phyloP scores from a whole-genome alignment of 495 filamentous ascomycete species.

The Opeltia flavorubescens region DNA sequence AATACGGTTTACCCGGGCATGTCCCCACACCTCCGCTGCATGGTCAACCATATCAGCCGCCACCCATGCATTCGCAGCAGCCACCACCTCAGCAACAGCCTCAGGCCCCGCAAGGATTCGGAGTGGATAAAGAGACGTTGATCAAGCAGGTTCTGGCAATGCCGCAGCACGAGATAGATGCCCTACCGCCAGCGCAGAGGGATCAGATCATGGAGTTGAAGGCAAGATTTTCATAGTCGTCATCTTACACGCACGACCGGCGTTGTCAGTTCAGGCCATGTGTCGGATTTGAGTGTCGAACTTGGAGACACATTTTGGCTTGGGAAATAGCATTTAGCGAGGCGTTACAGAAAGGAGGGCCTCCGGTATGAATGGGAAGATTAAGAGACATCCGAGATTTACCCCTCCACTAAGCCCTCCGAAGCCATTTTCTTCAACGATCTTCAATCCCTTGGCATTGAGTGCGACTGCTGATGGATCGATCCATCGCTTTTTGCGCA shows the following conservation, averaged over 20 bases:
- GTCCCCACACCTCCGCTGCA: constrained; percentile 45
- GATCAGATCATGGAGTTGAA: constrained; percentile 60
- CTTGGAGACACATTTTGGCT: too few relatives aligned
- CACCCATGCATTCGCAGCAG: constrained; percentile 26
- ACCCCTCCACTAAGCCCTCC: too few relatives aligned
- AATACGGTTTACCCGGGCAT: constrained; percentile 19
- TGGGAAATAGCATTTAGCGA: not conserved
- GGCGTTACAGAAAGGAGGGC: not conserved
- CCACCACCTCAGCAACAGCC: constrained; percentile 28
- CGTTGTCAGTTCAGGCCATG: too few relatives aligned
- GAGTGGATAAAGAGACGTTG: constrained; percentile 18
- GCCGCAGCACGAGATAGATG: constrained; percentile 61
- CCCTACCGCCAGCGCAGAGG: constrained; percentile 55
- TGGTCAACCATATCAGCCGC: constrained; percentile 39
- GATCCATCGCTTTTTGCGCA: too few relatives aligned
- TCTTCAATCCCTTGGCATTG: too few relatives aligned
- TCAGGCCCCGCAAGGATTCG: constrained; percentile 39
- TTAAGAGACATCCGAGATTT: too few relatives aligned
- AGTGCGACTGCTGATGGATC: too few relatives aligned
- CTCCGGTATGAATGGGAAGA: too few relatives aligned
- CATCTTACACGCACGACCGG: too few relatives aligned
- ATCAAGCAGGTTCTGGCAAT: constrained; percentile 64
- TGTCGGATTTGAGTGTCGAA: too few relatives aligned
- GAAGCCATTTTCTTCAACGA: too few relatives aligned
- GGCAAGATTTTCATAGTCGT: not conserved